phyloP scores from a whole-genome alignment of 2,329 filamentous ascomycete species.

The Colletotrichum sp. region DNA sequence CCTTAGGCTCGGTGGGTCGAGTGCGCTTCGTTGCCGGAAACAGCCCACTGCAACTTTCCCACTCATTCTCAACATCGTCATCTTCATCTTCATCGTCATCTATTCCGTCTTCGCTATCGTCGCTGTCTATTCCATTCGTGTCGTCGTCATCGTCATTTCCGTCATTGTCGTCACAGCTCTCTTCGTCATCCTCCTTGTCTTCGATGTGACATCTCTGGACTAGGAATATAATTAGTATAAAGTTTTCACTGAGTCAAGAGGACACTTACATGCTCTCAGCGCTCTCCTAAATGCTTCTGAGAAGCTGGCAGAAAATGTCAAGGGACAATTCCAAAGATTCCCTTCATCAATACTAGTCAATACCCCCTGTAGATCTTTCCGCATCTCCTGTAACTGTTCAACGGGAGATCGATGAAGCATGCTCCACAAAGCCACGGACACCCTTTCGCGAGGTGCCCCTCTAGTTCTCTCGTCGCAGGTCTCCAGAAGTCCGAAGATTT shows the following conservation, averaged over 20 bases:
- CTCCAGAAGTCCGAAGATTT: neutral
- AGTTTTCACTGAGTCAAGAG: fast-evolving
- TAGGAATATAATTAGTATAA: fast-evolving
- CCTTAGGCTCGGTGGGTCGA: fast-evolving
- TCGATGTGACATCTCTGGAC: neutral
- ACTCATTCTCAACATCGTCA: neutral
- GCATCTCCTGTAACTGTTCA: neutral
- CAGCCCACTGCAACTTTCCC: neutral
- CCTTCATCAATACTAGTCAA: fast-evolving
- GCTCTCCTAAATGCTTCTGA: fast-evolving
- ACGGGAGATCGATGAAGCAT: neutral
- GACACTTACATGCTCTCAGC: neutral
- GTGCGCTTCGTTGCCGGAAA: neutral
- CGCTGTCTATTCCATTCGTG: neutral
- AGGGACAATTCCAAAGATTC: neutral
- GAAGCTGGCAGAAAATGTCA: neutral
- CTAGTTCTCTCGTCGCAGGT: neutral
- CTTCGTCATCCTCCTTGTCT: neutral
- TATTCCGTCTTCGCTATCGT: neutral
- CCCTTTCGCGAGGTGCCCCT: neutral
- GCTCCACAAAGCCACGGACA: neutral
- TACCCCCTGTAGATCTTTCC: neutral
- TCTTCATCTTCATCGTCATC: neutral
- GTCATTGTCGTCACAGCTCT: neutral
- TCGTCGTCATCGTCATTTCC: neutral